Evolutionary conservation across 2,329 filamentous ascomycete genomes (phyloP).

Genomic region (Ophiocordyceps sinensis): DNA sequence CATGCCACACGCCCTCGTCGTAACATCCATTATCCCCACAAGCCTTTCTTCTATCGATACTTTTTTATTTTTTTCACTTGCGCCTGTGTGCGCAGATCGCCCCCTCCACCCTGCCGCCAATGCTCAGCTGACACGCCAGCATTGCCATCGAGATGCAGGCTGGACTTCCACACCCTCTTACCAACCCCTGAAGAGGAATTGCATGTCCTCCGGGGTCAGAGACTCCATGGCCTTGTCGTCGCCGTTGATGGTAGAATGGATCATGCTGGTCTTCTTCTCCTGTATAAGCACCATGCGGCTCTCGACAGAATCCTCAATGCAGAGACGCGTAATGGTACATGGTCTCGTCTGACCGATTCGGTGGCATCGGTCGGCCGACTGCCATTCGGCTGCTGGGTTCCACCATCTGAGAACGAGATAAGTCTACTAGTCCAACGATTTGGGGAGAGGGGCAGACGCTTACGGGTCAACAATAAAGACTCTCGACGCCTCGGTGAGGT

Average conservation of each 20-base stretch:
- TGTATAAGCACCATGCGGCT: conserved; percentile 89
- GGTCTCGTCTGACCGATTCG: conserved; percentile 91
- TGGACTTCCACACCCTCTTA: not conserved
- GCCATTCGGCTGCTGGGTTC: conserved; percentile 99
- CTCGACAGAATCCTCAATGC: conserved; percentile 95
- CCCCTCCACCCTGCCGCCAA: not conserved
- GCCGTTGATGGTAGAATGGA: conserved; percentile 89
- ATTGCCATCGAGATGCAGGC: no score
- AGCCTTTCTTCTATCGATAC: not conserved
- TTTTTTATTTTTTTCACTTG: not conserved
- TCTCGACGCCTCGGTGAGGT: conserved; percentile 83
- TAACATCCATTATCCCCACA: no score
- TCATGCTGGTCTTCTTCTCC: conserved; percentile 98
- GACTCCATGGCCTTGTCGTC: conserved; percentile 86
- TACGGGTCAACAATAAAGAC: conserved; percentile 95
- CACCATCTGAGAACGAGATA: conserved; percentile 56
- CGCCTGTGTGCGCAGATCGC: not conserved
- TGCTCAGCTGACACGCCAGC: not conserved
- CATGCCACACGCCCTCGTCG: no score
- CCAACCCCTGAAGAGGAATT: conserved; percentile 79
- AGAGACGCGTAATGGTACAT: conserved; percentile 85
- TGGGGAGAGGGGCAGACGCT: conserved; percentile 24
- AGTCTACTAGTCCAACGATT: not conserved
- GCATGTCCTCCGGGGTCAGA: conserved; percentile 79
- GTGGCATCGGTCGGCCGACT: conserved; percentile 85